A percentile compares a stretch with the other conserved stretches of the same genome.
Evolutionary conservation across 164 flowering plant species (phyloP).

Genomic region (Umbellularia californica): DNA sequence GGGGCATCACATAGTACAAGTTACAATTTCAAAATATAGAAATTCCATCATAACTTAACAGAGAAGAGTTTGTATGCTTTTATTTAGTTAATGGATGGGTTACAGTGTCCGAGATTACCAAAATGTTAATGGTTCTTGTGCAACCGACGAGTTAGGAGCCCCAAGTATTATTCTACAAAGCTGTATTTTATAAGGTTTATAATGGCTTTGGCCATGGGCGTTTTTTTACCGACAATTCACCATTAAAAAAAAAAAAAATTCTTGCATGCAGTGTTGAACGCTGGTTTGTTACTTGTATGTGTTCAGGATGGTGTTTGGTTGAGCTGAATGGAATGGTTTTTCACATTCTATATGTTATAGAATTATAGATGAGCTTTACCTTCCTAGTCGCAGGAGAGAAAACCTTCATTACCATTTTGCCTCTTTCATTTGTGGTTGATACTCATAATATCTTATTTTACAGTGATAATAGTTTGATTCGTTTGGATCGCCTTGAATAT

Average conservation of each 20-base stretch:
- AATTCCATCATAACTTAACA: no score
- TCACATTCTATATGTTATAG: background rate
- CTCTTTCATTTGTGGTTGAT: background rate
- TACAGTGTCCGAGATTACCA: no score
- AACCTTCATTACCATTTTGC: background rate
- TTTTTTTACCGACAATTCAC: no score
- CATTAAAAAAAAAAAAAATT: no score
- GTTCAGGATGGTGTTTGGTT: background rate
- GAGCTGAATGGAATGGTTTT: background rate
- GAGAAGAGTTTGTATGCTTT: no score
- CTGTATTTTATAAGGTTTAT: background rate
- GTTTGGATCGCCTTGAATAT: constrained; percentile 77
- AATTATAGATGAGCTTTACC: background rate
- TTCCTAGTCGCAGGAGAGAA: background rate
- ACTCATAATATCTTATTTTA: constrained; percentile 10
- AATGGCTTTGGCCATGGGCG: background rate
- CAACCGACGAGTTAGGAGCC: no score
- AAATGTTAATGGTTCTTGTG: no score
- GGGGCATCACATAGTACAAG: no score
- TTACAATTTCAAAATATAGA: no score
- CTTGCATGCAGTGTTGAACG: background rate
- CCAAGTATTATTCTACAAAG: background rate
- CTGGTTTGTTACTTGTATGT: background rate
- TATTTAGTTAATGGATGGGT: no score
- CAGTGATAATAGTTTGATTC: constrained; percentile 84